Percentiles rank a stretch among this genome's conserved stretches.
Evolutionary conservation across 768 basidiomycete species (phyloP).

Genomic region (Hygrophorus pudorinus): DNA sequence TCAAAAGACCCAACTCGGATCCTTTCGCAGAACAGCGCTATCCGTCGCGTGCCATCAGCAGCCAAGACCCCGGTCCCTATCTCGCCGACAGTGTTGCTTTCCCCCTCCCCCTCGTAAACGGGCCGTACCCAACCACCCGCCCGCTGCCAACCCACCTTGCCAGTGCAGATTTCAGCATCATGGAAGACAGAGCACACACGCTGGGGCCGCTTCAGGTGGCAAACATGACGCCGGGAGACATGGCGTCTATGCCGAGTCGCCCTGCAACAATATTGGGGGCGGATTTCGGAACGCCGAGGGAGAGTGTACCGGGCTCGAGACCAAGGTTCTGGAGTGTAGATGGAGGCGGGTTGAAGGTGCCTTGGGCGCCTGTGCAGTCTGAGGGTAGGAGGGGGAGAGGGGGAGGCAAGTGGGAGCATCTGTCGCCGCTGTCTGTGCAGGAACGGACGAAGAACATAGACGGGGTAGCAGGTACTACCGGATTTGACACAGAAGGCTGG

Average conservation of each 20-base stretch:
- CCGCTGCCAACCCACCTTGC: slow-evolving; percentile 22
- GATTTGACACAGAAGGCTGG: slow-evolving; percentile 25
- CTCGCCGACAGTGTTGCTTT: slow-evolving; percentile 13
- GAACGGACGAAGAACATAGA: background rate
- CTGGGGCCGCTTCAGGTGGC: slow-evolving; percentile 38
- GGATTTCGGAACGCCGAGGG: slow-evolving; percentile 17
- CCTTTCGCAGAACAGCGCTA: slow-evolving; percentile 12
- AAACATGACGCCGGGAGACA: slow-evolving; percentile 39
- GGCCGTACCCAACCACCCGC: slow-evolving; percentile 14
- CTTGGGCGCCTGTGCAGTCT: slow-evolving; percentile 17
- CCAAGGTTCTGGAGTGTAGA: slow-evolving; percentile 25
- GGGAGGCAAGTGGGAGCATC: slow-evolving; percentile 6
- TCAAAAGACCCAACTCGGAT: slow-evolving; percentile 13
- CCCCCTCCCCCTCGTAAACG: slow-evolving; percentile 13
- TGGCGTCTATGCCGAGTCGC: slow-evolving; percentile 25
- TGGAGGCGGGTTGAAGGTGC: slow-evolving; percentile 20
- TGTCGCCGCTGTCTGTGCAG: slow-evolving; percentile 22
- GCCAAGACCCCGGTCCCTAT: slow-evolving; percentile 15
- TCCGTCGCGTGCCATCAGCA: slow-evolving; percentile 12
- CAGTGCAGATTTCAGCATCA: slow-evolving; percentile 14
- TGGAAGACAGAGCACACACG: slow-evolving; percentile 21
- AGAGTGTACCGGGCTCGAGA: slow-evolving; percentile 12
- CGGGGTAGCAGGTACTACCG: slow-evolving; percentile 1
- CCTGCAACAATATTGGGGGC: background rate
- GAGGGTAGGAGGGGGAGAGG: background rate